Percentiles rank a stretch among this genome's conserved stretches.
phyloP scores from a whole-genome alignment of 441 rosid genomes.

The Brassica hybrid region DNA sequence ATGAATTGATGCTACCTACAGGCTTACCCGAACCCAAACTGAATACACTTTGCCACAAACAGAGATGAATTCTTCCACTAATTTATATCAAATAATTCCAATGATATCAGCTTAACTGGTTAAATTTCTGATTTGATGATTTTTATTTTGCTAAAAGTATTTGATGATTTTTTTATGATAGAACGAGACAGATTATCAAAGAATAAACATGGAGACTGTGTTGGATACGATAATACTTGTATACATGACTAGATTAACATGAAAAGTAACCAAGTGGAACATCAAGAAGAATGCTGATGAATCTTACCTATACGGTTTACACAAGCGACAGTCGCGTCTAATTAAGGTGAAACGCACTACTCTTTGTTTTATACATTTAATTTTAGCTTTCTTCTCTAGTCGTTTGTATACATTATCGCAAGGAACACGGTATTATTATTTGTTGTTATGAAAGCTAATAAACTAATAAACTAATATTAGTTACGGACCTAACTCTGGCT shows the following conservation, averaged over 20 bases:
- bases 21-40: no score
- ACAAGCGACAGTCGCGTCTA: constrained; percentile 17
- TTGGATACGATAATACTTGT: neutral
- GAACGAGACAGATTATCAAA: no score
- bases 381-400: constrained; percentile 1
- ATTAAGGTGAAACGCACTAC: constrained; percentile 19
- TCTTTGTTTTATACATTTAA: constrained; percentile 20
- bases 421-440: neutral
- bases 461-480: neutral
- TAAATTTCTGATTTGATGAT: no score
- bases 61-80: no score
- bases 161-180: no score
- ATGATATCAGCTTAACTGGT: no score
- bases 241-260: constrained; percentile 12
- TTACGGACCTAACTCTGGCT: constrained; percentile 33
- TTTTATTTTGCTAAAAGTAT: no score
- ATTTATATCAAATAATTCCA: no score
- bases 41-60: no score
- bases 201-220: no score
- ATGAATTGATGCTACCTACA: no score
- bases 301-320: constrained; percentile 30
- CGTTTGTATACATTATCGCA: constrained; percentile 36
- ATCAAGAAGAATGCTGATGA: constrained; percentile 14
- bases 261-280: constrained; percentile 28
- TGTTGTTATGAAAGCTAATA: constrained; percentile 9